Conservation (phyloP, 1,139 yeast species). For the Taphrina confusa region DNA sequence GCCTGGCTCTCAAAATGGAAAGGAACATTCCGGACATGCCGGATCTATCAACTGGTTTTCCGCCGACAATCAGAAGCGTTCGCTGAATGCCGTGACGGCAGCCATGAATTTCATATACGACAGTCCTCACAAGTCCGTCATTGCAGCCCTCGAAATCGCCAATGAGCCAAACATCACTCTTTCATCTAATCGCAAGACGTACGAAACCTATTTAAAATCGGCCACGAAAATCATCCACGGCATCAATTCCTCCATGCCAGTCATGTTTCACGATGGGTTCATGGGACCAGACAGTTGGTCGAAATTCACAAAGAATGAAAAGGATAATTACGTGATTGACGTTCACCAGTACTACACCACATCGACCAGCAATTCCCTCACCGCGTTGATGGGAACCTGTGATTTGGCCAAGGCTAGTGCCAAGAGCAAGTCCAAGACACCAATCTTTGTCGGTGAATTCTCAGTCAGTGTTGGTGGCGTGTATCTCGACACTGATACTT, state of each 20-base stretch:
- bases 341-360: constrained; percentile 28
- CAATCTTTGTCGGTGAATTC: constrained; percentile 28
- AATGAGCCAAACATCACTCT: constrained; percentile 30
- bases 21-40: constrained; percentile 83
- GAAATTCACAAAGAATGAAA: constrained; percentile 18
- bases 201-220: constrained; percentile 16
- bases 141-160: constrained; percentile 27
- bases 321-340: constrained; percentile 31
- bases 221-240: constrained; percentile 22
- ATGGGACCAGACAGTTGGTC: constrained; percentile 13
- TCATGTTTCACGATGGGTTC: constrained; percentile 34
- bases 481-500: constrained; percentile 17
- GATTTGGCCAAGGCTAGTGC: not conserved
- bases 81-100: constrained; percentile 19
- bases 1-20: constrained; percentile 91
- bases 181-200: constrained; percentile 10
- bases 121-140: constrained; percentile 13
- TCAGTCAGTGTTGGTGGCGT: constrained; percentile 27
- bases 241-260: constrained; percentile 26
- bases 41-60: constrained; percentile 59
- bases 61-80: constrained; percentile 9
- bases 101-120: constrained; percentile 25
- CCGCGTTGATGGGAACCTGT: constrained; percentile 18
- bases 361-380: constrained; percentile 1
- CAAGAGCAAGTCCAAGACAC: constrained; percentile 5